Base-by-base conservation (phyloP, 2,329 filamentous ascomycete genomes). In the Plenodomus tracheiphilus region DNA sequence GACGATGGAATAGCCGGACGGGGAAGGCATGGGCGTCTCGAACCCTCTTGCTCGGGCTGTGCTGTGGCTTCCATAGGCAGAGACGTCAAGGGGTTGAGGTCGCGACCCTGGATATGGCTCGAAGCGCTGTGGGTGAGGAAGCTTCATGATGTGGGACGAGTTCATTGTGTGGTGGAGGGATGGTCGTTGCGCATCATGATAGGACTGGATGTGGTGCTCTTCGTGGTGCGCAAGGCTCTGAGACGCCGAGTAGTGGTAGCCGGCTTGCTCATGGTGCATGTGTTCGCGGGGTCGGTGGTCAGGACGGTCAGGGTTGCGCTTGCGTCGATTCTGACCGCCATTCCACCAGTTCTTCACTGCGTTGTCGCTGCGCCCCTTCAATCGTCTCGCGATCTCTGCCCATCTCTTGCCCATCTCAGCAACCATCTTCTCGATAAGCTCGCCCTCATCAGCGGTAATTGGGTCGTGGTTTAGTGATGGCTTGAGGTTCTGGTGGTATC, bases 311-410 rank as follows among this genome's bases (percentile, higher is more conserved):
- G 66, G 66, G 44, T 70, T 71, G 53, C 77, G 74, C 65, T 76
- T 75, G 64, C 87, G 81, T 65, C 91, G 85, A 76, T 96, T 96
- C 81, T 92, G 88, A 69, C 87, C 89, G 41, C 92, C 91, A 69
- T 96, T 96, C 89, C 89, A 96, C 91, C 91, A 97, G 74, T 97
- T 97, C 83, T 97, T 97, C 56, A 97, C 90, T 21, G 90, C 88
- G 66, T 97, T 97, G 77, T 97, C 92, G 72, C 91, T 96, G 66
- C 92, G 87, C 57, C 91, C 91, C 46, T 87, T 82, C 17, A 97
- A 81, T 39, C 85, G 81, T 58, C 92, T 83, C 38, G 92, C 90
- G 66, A 97, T 97, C 69, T 97, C 91, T 2, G 92, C 92, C 92
- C 92, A 97, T 47, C 88, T 85, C 77, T 91, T 93, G 54, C 91